Evolutionary conservation across 2,329 filamentous ascomycete species (phyloP), one percentile per base, ranked within the genome.

Genomic region (Aspergillus glaucus): DNA sequence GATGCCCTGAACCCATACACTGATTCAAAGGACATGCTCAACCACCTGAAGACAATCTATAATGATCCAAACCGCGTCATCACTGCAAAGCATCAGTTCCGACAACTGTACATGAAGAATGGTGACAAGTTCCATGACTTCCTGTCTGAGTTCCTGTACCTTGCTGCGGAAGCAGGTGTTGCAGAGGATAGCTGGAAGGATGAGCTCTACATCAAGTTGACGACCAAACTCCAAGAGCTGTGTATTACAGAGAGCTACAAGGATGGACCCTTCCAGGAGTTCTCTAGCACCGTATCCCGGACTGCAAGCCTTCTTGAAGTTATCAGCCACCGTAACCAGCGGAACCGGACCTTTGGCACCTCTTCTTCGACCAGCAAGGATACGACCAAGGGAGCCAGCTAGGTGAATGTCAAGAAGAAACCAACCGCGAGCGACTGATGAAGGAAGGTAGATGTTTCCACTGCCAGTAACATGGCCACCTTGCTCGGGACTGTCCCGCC

Each of bases 91-190:
- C 15, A 15, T 15, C 15, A 15, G 15, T 15, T 15, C 15, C 15
- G 15, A 15, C 15, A 15, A 15, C 15, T 15, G 15, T 15, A 15
- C 15, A 15, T 15, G 15, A 15, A 15, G 15, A 15, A 15, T 15
- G 15, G 15, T 15, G 42, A 42, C n/a, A 40, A 42, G 10, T 49
- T 21, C 34, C 42, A 49, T 32, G 43, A 49, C 22, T 15, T 46
- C 42, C 19, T 49, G 15, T 37, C 36, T 37, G 47, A 49, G 36
- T 49, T 49, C 36, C 24, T 42, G 1, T 45, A 49, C n/a, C 19
- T 45, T 22, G 48, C 48, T 1, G 15, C 15, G 1, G 48, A 50
- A 34, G 24, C 44, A 10, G 37, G 17, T 2, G 3, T 44, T 9
- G 15, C 15, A 3, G 39, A 46, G 24, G n/a, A n/a, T 8, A 19